Evolutionary conservation across 2,329 filamentous ascomycete species (phyloP).

Genomic region (Diaporthe sp.): DNA sequence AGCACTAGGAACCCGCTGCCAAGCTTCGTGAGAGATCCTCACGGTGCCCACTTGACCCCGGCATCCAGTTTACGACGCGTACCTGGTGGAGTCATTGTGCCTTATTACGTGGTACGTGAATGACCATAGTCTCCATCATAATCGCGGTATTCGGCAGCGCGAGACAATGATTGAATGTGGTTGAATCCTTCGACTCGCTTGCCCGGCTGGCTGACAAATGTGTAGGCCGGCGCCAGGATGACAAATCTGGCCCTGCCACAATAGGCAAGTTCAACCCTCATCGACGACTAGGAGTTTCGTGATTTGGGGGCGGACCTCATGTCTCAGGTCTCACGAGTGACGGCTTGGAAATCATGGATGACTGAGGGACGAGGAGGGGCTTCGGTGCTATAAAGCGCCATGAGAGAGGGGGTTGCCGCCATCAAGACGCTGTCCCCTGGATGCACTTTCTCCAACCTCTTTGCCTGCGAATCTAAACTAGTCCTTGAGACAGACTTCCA

Average conservation of each 20-base stretch:
- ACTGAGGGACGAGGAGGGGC: background rate
- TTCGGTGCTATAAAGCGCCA: constrained; percentile 1
- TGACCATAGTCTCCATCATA: background rate
- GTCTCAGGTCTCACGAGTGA: background rate
- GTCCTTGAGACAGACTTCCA: background rate
- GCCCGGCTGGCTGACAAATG: constrained; percentile 25
- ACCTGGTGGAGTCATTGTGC: background rate
- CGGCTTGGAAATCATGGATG: background rate
- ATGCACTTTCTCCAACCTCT: background rate
- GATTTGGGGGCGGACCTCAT: background rate
- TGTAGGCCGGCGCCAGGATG: background rate
- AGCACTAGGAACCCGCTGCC: background rate
- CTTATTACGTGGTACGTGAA: background rate
- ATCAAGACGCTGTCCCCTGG: background rate
- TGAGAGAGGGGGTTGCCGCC: background rate
- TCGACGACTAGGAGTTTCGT: background rate
- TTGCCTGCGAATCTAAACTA: background rate
- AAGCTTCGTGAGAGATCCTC: background rate
- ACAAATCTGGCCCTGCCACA: constrained; percentile 20
- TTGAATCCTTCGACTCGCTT: constrained; percentile 7
- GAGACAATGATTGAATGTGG: background rate
- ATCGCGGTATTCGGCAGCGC: background rate
- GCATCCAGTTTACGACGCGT: too few species aligned
- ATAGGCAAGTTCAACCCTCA: background rate
- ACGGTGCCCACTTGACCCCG: background rate